phyloP scores from a whole-genome alignment of 176 grass and related monocot species.

The Oropetium thomaeum region DNA sequence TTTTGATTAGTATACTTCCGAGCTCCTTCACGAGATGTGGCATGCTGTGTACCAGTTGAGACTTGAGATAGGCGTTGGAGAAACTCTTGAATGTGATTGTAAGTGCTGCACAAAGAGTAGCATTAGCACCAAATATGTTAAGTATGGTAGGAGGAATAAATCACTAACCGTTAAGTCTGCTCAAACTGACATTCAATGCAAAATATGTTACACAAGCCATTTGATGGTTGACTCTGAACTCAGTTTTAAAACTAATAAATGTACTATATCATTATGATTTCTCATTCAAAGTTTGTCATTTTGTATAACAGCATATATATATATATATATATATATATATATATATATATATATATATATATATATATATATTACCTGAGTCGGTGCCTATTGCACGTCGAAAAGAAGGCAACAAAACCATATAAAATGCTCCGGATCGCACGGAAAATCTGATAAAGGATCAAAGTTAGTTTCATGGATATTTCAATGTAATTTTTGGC shows the following conservation, averaged over 20 bases:
- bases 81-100: conserved; percentile 76
- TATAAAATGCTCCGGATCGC: conserved; percentile 92
- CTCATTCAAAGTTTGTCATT: neutral
- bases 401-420: conserved; percentile 95
- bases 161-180: conserved; percentile 6
- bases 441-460: conserved; percentile 66
- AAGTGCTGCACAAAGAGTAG: conserved; percentile 57
- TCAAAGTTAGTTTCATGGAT: conserved; percentile 21
- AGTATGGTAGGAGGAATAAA: neutral
- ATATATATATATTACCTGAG: conserved; percentile 58
- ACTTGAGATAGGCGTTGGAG: conserved; percentile 39
- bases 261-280: neutral
- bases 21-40: conserved; percentile 31
- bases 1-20: conserved; percentile 38
- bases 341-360: neutral
- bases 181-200: neutral
- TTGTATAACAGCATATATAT: neutral
- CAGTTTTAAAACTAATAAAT: neutral
- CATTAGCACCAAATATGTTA: conserved; percentile 18
- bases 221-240: neutral
- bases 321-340: neutral
- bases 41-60: conserved; percentile 14
- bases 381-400: conserved; percentile 90
- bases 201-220: neutral
- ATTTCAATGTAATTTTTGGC: neutral